These are phyloP conservation scores for Ophiostoma sp. DNA, from an alignment of 2,329 filamentous ascomycete genomes.

Conservation along the genomic window DNA sequence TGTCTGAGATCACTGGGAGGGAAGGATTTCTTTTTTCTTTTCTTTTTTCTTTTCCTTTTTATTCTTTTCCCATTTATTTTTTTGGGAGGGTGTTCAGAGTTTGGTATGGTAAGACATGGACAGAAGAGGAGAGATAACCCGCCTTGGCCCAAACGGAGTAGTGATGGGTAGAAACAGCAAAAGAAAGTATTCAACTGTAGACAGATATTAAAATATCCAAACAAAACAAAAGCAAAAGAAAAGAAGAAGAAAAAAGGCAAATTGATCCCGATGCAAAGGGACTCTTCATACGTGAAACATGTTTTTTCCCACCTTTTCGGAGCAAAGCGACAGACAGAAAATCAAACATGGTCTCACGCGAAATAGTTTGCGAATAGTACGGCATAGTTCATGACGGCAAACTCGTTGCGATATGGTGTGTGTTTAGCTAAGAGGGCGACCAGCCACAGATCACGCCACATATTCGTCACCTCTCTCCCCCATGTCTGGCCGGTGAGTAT, in stretches of 20 bases:
- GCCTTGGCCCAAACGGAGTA: not conserved
- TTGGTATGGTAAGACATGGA: not conserved
- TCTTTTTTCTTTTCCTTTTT: too few species aligned
- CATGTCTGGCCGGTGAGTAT: not conserved
- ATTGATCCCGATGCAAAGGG: not conserved
- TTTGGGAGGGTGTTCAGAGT: not conserved
- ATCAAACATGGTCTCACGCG: not conserved
- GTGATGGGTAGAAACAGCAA: not conserved
- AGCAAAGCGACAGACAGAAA: not conserved
- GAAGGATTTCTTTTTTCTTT: too few species aligned
- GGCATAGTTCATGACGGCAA: not conserved
- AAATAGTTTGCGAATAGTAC: not conserved
- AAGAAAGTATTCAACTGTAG: not conserved
- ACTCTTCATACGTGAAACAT: conserved; percentile 9
- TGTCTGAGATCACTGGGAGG: not conserved
- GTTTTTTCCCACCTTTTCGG: not conserved
- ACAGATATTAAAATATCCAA: not conserved
- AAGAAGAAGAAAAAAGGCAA: not conserved
- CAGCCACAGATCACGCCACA: not conserved
- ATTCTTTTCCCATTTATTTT: too few species aligned
- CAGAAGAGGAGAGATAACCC: conserved; percentile 6
- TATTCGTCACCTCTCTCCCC: not conserved
- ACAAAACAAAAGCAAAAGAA: not conserved
- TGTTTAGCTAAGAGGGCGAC: not conserved
- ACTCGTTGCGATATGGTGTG: not conserved